These are phyloP conservation scores for Coelastrella sp. DNA, from an alignment of 139 green algal genomes.

Conservation along the genomic window DNA sequence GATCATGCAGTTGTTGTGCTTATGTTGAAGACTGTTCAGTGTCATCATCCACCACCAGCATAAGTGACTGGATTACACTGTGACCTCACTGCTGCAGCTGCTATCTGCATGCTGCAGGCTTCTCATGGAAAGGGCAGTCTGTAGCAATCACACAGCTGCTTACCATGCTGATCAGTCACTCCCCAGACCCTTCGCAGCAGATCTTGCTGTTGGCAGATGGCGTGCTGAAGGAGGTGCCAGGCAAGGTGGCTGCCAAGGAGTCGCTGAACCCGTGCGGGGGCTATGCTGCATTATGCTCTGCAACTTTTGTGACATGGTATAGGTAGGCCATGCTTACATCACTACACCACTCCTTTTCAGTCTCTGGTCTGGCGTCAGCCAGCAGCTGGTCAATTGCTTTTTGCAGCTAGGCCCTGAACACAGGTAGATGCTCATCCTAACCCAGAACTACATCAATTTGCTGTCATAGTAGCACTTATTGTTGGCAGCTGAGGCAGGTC, in stretches of 20 bases:
- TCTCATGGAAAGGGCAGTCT: conserved; percentile 21
- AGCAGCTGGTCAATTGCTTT: background rate
- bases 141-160: conserved; percentile 29
- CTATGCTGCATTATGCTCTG: conserved; percentile 40
- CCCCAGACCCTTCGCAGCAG: conserved; percentile 24
- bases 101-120: background rate
- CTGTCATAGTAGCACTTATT: no score
- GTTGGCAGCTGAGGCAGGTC: no score
- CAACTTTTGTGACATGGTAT: conserved; percentile 43
- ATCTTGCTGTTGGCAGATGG: background rate
- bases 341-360: background rate
- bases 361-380: background rate
- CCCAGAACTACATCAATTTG: no score
- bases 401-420: background rate
- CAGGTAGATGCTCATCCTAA: background rate
- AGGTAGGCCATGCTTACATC: conserved; percentile 22
- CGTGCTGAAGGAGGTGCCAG: conserved; percentile 17
- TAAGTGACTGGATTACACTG: no score
- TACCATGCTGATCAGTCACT: conserved; percentile 5
- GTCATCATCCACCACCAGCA: no score
- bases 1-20: no score
- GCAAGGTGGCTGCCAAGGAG: conserved; percentile 41
- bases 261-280: conserved; percentile 17
- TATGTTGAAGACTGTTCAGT: no score
- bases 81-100: no score